A percentile compares a stretch with the other conserved stretches of the same genome.
Evolutionary conservation across 2,329 filamentous ascomycete species (phyloP).

Genomic region (Penicillium capsulatum): DNA sequence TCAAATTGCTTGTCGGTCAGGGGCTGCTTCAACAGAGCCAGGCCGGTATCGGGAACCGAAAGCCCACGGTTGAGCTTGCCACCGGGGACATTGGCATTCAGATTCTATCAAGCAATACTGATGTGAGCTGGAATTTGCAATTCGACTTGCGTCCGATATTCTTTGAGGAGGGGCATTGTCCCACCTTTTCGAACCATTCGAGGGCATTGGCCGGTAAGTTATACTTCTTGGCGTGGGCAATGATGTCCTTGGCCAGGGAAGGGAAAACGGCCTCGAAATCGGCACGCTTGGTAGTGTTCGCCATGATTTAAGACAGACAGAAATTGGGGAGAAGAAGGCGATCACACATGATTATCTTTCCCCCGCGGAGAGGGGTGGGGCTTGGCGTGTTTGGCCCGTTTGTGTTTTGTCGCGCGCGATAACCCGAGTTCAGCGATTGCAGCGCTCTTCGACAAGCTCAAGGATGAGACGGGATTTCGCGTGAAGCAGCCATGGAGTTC

Average conservation of each 20-base stretch:
- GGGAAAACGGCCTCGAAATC: slow-evolving; percentile 91
- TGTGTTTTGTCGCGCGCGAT: slow-evolving; percentile 11
- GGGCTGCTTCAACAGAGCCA: slow-evolving; percentile 67
- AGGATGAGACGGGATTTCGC: no score
- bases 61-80: slow-evolving; percentile 99
- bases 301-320: slow-evolving; percentile 47
- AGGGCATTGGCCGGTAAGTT: slow-evolving; percentile 76
- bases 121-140: slow-evolving; percentile 3
- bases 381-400: slow-evolving; percentile 29
- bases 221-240: slow-evolving; percentile 73
- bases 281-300: slow-evolving; percentile 62
- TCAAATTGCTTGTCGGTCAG: slow-evolving; percentile 83
- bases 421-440: slow-evolving; percentile 13
- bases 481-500: slow-evolving; percentile 33
- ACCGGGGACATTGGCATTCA: slow-evolving; percentile 81
- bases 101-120: slow-evolving; percentile 52
- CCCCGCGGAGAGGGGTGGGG: slow-evolving; percentile 17
- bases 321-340: slow-evolving; percentile 5
- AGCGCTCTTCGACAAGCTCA: no score
- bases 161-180: slow-evolving; percentile 13
- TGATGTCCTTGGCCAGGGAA: slow-evolving; percentile 74
- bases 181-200: slow-evolving; percentile 80
- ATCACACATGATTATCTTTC: slow-evolving; percentile 9
- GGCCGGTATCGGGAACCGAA: slow-evolving; percentile 88
- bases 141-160: not conserved